phyloP scores from a whole-genome alignment of 768 basidiomycete species.

The Tulasnella sp. region DNA sequence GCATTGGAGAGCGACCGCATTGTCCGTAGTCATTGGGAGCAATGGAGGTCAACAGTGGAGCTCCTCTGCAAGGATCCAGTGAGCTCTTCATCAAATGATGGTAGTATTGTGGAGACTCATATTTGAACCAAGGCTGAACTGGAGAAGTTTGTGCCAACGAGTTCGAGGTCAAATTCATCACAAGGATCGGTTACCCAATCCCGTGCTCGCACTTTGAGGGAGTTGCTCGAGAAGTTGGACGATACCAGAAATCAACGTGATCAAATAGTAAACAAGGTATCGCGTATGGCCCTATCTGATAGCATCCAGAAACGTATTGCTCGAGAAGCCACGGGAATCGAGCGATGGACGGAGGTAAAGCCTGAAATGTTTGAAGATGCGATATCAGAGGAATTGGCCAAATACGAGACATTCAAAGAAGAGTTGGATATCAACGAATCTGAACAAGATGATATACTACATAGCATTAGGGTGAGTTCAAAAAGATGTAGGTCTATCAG shows the following conservation, averaged over 20 bases:
- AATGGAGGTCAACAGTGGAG: constrained; percentile 65
- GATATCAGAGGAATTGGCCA: constrained; percentile 61
- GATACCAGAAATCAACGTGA: constrained; percentile 48
- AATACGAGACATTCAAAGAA: constrained; percentile 55
- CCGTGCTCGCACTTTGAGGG: constrained; percentile 57
- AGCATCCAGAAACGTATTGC: constrained; percentile 61
- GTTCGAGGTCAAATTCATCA: neutral
- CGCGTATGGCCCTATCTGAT: constrained; percentile 48
- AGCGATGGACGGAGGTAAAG: constrained; percentile 53
- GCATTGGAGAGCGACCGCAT: constrained; percentile 64
- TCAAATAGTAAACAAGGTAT: constrained; percentile 51
- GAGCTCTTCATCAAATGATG: constrained; percentile 18
- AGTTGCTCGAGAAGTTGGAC: constrained; percentile 67
- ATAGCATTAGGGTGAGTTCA: constrained; percentile 48
- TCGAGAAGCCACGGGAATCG: constrained; percentile 50
- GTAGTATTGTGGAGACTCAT: neutral
- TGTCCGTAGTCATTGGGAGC: constrained; percentile 73
- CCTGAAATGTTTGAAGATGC: constrained; percentile 83
- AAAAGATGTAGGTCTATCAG: neutral
- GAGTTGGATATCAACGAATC: constrained; percentile 44
- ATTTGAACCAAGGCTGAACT: no score
- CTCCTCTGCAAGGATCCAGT: constrained; percentile 58
- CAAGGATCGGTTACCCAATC: constrained; percentile 37
- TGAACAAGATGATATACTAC: constrained; percentile 53
- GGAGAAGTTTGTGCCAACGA: constrained; percentile 5